phyloP scores from a whole-genome alignment of 371 early-diverging fungal species.

The Lichtheimia ornata region DNA sequence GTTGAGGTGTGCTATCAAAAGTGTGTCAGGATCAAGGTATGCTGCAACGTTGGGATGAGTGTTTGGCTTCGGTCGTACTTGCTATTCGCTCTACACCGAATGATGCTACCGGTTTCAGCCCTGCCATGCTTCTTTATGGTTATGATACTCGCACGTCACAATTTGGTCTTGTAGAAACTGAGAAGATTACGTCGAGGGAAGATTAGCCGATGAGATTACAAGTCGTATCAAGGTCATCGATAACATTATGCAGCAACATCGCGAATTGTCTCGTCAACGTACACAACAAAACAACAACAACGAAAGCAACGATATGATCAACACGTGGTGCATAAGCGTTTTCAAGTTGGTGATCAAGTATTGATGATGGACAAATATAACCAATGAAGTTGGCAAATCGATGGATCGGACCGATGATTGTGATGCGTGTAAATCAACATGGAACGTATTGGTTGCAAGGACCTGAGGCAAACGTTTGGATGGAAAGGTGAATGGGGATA shows the following conservation, averaged over 20 bases:
- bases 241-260: not conserved
- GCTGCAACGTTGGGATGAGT: conserved; percentile 13
- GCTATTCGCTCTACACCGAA: conserved; percentile 17
- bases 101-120: conserved; percentile 13
- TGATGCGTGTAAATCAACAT: too few species aligned
- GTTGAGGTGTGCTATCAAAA: conserved; percentile 10
- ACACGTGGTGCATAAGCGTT: too few species aligned
- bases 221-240: not conserved
- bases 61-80: conserved; percentile 11
- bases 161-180: conserved; percentile 23
- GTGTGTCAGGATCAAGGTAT: conserved; percentile 3
- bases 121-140: conserved; percentile 17
- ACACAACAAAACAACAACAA: too few species aligned
- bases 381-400: too few species aligned
- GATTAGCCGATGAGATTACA: conserved; percentile 10
- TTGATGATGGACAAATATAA: too few species aligned
- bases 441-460: too few species aligned
- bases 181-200: conserved; percentile 16
- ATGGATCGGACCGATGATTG: too few species aligned
- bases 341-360: too few species aligned
- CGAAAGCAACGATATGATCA: too few species aligned
- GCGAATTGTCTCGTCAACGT: too few species aligned
- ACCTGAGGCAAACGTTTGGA: too few species aligned
- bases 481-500: too few species aligned
- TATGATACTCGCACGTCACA: conserved; percentile 18